These are phyloP conservation scores for Taphrina flavorubra DNA, from an alignment of 1,139 yeast species.

Conservation along the genomic window DNA sequence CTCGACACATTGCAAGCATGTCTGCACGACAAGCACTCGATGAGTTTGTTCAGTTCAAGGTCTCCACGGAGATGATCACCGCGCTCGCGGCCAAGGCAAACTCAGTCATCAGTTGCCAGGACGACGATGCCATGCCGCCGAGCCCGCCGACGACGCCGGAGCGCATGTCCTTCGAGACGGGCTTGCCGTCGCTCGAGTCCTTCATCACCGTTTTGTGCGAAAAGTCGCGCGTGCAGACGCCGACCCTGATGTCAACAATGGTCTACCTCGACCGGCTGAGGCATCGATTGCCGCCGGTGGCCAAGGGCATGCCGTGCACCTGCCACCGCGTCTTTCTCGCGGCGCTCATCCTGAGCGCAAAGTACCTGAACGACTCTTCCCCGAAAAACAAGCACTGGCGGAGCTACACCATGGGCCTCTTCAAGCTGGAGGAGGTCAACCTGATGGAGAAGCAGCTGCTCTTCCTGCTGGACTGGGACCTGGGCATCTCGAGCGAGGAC, in stretches of 20 bases:
- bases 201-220: conserved; percentile 76
- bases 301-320: conserved; percentile 91
- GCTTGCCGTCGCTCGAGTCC: conserved; percentile 57
- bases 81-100: conserved; percentile 79
- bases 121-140: conserved; percentile 53
- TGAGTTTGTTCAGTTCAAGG: conserved; percentile 76
- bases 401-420: conserved; percentile 80
- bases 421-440: conserved; percentile 78
- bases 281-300: conserved; percentile 79
- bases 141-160: conserved; percentile 52
- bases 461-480: conserved; percentile 81
- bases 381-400: conserved; percentile 98
- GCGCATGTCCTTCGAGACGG: conserved; percentile 42
- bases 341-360: conserved; percentile 84
- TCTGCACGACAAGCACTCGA: conserved; percentile 60
- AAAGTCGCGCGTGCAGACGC: conserved; percentile 90
- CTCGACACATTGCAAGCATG: conserved; percentile 23
- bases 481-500: conserved; percentile 71
- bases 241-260: conserved; percentile 89
- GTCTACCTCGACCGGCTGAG: conserved; percentile 81
- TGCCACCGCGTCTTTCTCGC: conserved; percentile 91
- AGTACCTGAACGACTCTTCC: conserved; percentile 86
- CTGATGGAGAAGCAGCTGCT: conserved; percentile 89
- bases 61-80: conserved; percentile 75
- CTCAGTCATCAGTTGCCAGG: conserved; percentile 69